Evolutionary conservation across 2,329 filamentous ascomycete species (phyloP), one percentile per base, ranked within the genome.

Genomic region (Fulvia fulva): DNA sequence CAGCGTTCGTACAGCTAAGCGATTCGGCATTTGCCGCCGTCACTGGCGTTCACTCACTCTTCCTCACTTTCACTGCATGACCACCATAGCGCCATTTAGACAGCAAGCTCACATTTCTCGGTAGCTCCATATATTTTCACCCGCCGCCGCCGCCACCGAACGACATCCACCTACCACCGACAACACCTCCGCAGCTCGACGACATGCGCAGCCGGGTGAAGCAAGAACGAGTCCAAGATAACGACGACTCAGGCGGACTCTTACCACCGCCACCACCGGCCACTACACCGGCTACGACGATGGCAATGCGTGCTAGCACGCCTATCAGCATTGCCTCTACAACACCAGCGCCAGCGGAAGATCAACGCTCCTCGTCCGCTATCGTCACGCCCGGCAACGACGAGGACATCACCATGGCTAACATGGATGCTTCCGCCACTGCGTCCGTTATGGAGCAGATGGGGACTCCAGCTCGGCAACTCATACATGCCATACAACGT

Each of bases 401-500:
- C 14, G 37, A 8, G 5, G 37, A 41, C 8, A n/a, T 56, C 30
- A 46, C 51, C 19, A 50, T 55, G 53, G n/a, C 8, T 7, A 34
- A 51, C n/a, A 3, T 5, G 16, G 12, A 41, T 21, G 50, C 1
- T 2, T 5, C 28, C 30, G 32, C 8, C 28, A 52, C 30, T 1
- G 5, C 50, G 4, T 37, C 50, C 3, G 63, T 64, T 1, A 66
- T 82, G 74, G 63, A 78, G 67, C 45, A 81, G 6, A 83, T 91
- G 4, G 86, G 85, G 0, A 77, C 80, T n/a, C 80, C 84, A 47
- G 75, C 88, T 0, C 88, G 87, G 53, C 79, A 82, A 0, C 83
- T 86, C 51, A 86, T 90, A 1, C 80, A 88, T 49, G 83, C 83
- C 0, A 81, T 91, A 0, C 83, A 83, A 2, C 83, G 87, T 50